phyloP scores from a whole-genome alignment of 495 filamentous ascomycete genomes.

The Penicilliopsis zonata region DNA sequence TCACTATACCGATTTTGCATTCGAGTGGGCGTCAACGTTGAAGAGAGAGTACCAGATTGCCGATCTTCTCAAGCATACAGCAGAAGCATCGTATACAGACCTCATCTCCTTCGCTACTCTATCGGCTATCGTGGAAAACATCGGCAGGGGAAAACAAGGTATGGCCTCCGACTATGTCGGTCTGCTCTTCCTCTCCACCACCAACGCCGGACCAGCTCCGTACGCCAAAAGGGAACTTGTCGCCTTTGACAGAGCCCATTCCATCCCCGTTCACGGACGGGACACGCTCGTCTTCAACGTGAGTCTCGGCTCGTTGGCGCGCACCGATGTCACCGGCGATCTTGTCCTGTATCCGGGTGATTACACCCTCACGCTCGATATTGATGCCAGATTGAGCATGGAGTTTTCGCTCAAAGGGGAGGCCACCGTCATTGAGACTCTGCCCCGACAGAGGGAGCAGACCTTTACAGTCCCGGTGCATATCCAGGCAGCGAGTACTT shows the following conservation, averaged over 20 bases:
- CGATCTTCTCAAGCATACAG: neutral
- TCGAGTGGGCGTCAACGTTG: constrained; percentile 11
- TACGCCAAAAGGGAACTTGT: constrained; percentile 45
- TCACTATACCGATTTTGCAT: constrained; percentile 29
- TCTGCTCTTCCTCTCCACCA: constrained; percentile 36
- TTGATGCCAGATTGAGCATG: constrained; percentile 2
- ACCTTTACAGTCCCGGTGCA: too few species aligned
- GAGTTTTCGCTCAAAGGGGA: constrained; percentile 6
- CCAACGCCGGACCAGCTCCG: constrained; percentile 37
- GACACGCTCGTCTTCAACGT: constrained; percentile 24
- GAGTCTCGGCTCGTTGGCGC: constrained; percentile 40
- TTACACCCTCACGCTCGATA: constrained; percentile 41
- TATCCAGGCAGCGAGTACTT: too few species aligned
- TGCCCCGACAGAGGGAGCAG: too few species aligned
- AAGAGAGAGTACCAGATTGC: neutral
- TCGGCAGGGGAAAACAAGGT: constrained; percentile 19
- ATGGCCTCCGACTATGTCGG: constrained; percentile 42
- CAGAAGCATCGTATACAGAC: constrained; percentile 3
- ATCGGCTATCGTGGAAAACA: constrained; percentile 30
- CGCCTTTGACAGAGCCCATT: constrained; percentile 35
- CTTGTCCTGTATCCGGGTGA: constrained; percentile 46
- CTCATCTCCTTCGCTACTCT: constrained; percentile 21
- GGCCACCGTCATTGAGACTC: constrained; percentile 2
- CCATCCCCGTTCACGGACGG: constrained; percentile 21
- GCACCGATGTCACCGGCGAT: constrained; percentile 42